phyloP scores from a whole-genome alignment of 2,329 filamentous ascomycete genomes.

The Fusarium praegraminearum region DNA sequence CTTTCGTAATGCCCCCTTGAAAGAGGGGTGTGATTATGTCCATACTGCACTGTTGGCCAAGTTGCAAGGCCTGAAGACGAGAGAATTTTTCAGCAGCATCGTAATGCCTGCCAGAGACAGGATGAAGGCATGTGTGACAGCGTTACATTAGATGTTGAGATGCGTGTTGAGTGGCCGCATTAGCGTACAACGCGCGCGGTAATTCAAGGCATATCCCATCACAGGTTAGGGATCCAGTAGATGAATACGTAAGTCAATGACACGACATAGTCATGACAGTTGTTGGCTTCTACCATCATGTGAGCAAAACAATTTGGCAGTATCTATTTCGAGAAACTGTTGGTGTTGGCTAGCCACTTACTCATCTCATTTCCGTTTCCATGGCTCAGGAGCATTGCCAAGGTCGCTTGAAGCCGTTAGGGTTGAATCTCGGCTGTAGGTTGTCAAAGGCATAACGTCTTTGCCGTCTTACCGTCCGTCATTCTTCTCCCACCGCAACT shows the following conservation, averaged over 20 bases:
- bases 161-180: slow-evolving; percentile 47
- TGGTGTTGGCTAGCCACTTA: slow-evolving; percentile 25
- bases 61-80: slow-evolving; percentile 16
- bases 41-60: neutral
- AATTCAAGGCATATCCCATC: slow-evolving; percentile 33
- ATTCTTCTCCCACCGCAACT: slow-evolving; percentile 32
- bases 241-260: neutral
- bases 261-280: neutral
- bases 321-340: neutral
- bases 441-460: slow-evolving; percentile 25
- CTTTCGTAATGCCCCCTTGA: slow-evolving; percentile 17
- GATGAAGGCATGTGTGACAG: slow-evolving; percentile 20
- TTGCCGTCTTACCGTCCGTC: neutral
- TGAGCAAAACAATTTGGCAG: slow-evolving; percentile 2
- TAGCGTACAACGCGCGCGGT: slow-evolving; percentile 40
- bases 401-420: slow-evolving; percentile 33
- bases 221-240: slow-evolving; percentile 24
- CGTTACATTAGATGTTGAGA: slow-evolving; percentile 6
- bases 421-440: slow-evolving; percentile 38
- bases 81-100: slow-evolving; percentile 3
- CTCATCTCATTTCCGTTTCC: slow-evolving; percentile 13
- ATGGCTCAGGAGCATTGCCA: slow-evolving; percentile 26
- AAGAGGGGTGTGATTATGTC: slow-evolving; percentile 25
- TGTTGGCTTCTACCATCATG: neutral
- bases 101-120: slow-evolving; percentile 4